phyloP scores from a whole-genome alignment of 192 early-diverging fungal genomes.

The Rhizophagus sp. region DNA sequence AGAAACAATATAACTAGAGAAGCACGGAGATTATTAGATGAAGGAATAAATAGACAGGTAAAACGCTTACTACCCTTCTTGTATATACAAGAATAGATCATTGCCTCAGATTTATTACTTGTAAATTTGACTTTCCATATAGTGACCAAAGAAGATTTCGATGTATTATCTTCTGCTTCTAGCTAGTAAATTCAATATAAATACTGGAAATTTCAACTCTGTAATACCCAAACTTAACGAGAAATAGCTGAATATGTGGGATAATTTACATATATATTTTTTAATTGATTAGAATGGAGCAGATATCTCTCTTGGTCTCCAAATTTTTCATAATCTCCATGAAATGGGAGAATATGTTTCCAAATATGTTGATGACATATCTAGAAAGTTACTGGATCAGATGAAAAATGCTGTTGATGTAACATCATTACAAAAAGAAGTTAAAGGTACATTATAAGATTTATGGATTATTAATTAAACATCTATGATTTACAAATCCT shows the following conservation, averaged over 20 bases:
- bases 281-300: conserved; percentile 40
- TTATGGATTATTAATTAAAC: neutral
- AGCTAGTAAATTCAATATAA: too few relatives aligned
- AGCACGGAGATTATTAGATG: conserved; percentile 50
- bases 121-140: too few relatives aligned
- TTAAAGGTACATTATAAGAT: conserved; percentile 40
- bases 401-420: conserved; percentile 54
- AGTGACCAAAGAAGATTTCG: too few relatives aligned
- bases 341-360: conserved; percentile 45
- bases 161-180: too few relatives aligned
- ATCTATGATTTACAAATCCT: neutral
- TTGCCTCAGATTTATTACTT: too few relatives aligned
- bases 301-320: conserved; percentile 53
- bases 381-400: conserved; percentile 40
- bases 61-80: too few relatives aligned
- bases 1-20: conserved; percentile 46
- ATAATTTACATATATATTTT: neutral
- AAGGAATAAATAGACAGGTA: conserved; percentile 43
- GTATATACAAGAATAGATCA: too few relatives aligned
- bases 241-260: neutral
- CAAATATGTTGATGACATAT: conserved; percentile 39
- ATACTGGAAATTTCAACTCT: too few relatives aligned
- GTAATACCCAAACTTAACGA: neutral
- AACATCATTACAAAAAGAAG: conserved; percentile 50
- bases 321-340: conserved; percentile 55